Percentiles rank a stretch among this genome's conserved stretches.
Conservation (phyloP, 1,284 basidiomycete species). For the Apiotrichum brassicae region DNA sequence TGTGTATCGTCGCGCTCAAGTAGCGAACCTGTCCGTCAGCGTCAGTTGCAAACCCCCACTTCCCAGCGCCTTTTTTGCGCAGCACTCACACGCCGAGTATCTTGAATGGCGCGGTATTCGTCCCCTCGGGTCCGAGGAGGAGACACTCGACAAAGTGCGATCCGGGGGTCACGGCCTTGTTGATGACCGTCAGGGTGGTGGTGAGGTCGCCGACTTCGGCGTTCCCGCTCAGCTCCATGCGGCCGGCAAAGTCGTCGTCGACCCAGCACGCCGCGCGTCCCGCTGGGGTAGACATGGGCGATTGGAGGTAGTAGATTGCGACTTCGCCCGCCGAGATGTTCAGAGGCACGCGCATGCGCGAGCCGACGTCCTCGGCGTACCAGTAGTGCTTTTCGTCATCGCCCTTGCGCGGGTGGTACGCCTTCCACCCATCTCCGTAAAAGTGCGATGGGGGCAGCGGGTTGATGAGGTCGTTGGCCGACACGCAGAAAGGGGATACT, state of each 20-base stretch:
- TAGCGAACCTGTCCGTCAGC: not conserved
- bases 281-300: conserved; percentile 45
- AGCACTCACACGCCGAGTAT: conserved; percentile 62
- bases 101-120: conserved; percentile 62
- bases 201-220: conserved; percentile 47
- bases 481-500: conserved; percentile 78
- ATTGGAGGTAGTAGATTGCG: conserved; percentile 51
- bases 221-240: conserved; percentile 47
- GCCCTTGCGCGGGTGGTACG: conserved; percentile 59
- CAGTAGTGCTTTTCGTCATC: conserved; percentile 65
- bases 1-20: no score
- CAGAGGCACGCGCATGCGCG: conserved; percentile 60
- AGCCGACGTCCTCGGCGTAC: conserved; percentile 61
- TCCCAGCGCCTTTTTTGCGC: no score
- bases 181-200: conserved; percentile 63
- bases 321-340: conserved; percentile 50
- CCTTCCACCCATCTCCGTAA: conserved; percentile 80
- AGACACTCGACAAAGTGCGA: conserved; percentile 81
- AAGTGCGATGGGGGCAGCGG: conserved; percentile 83
- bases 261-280: conserved; percentile 53
- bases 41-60: no score
- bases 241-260: conserved; percentile 51
- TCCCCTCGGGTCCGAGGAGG: conserved; percentile 65
- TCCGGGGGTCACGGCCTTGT: conserved; percentile 65
- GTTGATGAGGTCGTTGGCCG: conserved; percentile 90